Evolutionary conservation across 2,329 filamentous ascomycete genomes (phyloP).

Genomic region (Herpotrichia juniperi): DNA sequence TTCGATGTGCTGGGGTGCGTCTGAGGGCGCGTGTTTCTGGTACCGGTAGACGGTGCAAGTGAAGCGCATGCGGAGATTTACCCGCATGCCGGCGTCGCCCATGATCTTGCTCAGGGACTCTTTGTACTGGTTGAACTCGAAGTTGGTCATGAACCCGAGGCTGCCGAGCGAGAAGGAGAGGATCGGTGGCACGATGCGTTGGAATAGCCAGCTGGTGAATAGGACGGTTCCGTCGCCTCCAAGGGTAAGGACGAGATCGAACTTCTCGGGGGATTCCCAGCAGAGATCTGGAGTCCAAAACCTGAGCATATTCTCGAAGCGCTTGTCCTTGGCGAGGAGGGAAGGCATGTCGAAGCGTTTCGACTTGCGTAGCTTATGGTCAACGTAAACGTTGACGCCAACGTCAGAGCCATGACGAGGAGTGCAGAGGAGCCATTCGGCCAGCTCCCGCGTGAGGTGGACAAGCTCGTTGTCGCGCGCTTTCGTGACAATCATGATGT

Average conservation of each 20-base stretch:
- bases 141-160: slow-evolving; percentile 86
- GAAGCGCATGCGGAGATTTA: slow-evolving; percentile 97
- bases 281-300: slow-evolving; percentile 98
- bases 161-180: slow-evolving; percentile 84
- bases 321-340: slow-evolving; percentile 74
- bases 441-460: slow-evolving; percentile 82
- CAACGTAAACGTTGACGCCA: slow-evolving; percentile 98
- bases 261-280: slow-evolving; percentile 91
- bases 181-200: slow-evolving; percentile 83
- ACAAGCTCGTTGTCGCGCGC: slow-evolving; percentile 94
- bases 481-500: slow-evolving; percentile 98
- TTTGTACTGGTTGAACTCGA: slow-evolving; percentile 87
- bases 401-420: slow-evolving; percentile 86
- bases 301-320: slow-evolving; percentile 82
- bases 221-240: slow-evolving; percentile 87
- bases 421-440: slow-evolving; percentile 85
- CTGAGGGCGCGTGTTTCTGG: slow-evolving; percentile 47
- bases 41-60: slow-evolving; percentile 95
- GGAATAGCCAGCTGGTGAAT: slow-evolving; percentile 91
- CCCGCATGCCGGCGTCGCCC: slow-evolving; percentile 94
- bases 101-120: slow-evolving; percentile 86
- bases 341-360: slow-evolving; percentile 83
- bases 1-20: slow-evolving; percentile 73
- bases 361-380: slow-evolving; percentile 87
- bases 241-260: slow-evolving; percentile 89